These are phyloP conservation scores for Fusarium subtropicale DNA, from an alignment of 2,329 filamentous ascomycete genomes.

Conservation along the genomic window DNA sequence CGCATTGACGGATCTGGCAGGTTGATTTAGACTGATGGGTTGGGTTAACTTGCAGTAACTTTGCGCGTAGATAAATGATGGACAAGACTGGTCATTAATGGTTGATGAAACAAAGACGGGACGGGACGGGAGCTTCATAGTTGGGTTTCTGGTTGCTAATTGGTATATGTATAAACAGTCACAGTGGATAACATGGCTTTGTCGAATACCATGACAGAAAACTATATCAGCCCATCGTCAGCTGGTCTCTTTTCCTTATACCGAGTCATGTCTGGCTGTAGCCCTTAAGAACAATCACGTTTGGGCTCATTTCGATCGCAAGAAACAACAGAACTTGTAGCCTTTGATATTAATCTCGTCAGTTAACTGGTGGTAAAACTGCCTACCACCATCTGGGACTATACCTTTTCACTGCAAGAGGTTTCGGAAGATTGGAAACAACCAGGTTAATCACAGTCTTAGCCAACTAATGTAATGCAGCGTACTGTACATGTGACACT, in stretches of 20 bases:
- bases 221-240: conserved; percentile 18
- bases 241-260: not conserved
- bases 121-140: conserved; percentile 27
- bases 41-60: not conserved
- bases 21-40: not conserved
- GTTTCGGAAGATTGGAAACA: not conserved
- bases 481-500: not conserved
- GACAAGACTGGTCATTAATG: conserved; percentile 1
- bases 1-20: conserved; percentile 35
- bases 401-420: conserved; percentile 1
- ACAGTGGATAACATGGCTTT: conserved; percentile 13
- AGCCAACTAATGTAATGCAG: not conserved
- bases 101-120: conserved; percentile 26
- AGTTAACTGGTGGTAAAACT: not conserved
- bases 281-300: not conserved
- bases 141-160: conserved; percentile 4
- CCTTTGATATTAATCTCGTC: conserved; percentile 3
- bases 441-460: not conserved
- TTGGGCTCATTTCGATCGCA: conserved; percentile 14
- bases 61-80: not conserved
- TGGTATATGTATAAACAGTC: conserved; percentile 2
- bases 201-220: not conserved
- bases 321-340: not conserved
- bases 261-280: conserved; percentile 13
- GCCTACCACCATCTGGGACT: not conserved